These are phyloP conservation scores for Talaromyces atroroseus DNA, from an alignment of 2,329 filamentous ascomycete species.

Conservation along the genomic window DNA sequence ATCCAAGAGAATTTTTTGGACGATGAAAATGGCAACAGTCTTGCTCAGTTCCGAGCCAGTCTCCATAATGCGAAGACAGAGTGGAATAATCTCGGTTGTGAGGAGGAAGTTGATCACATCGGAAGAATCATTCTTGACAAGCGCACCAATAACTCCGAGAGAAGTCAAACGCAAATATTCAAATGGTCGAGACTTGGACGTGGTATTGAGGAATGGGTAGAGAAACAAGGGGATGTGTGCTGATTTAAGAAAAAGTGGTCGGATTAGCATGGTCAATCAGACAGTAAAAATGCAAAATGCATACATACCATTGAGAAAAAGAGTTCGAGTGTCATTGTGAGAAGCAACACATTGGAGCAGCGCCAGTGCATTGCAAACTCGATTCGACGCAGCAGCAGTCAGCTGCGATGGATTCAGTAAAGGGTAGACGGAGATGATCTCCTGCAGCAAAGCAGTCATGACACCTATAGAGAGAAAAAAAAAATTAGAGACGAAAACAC, in stretches of 20 bases:
- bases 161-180: constrained; percentile 96
- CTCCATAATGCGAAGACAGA: constrained; percentile 98
- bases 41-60: constrained; percentile 97
- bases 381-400: constrained; percentile 93
- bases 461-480: constrained; percentile 65
- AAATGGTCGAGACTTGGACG: constrained; percentile 94
- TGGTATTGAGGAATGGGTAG: constrained; percentile 97
- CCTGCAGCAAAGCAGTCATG: constrained; percentile 94
- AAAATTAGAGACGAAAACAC: background rate
- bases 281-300: background rate
- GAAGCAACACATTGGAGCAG: constrained; percentile 95
- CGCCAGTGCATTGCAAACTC: constrained; percentile 94
- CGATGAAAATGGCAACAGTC: constrained; percentile 98
- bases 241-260: constrained; percentile 44
- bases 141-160: constrained; percentile 88
- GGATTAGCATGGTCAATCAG: background rate
- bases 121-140: constrained; percentile 97
- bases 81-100: constrained; percentile 95
- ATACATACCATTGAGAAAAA: constrained; percentile 79
- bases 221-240: constrained; percentile 96
- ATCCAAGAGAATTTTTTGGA: constrained; percentile 96
- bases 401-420: constrained; percentile 94
- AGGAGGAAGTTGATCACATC: constrained; percentile 99
- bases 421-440: constrained; percentile 98
- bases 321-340: constrained; percentile 88